These are phyloP conservation scores for Cutaneotrichosporon cutaneum DNA, from an alignment of 1,284 basidiomycete genomes.

Conservation along the genomic window DNA sequence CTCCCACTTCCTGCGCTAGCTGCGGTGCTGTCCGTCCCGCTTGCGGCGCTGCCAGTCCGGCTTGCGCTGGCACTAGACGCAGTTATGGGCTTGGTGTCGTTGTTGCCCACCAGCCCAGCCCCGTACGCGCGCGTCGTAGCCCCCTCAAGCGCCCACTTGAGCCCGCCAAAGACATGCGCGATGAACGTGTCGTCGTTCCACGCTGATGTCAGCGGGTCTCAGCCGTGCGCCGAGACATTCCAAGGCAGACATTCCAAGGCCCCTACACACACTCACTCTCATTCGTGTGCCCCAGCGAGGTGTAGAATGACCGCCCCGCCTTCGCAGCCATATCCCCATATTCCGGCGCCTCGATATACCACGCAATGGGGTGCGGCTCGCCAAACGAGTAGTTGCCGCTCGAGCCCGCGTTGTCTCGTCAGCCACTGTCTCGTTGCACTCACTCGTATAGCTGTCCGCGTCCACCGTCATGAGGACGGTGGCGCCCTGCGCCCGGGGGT, in stretches of 20 bases:
- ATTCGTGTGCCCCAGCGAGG: conserved; percentile 70
- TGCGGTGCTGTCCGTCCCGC: neutral
- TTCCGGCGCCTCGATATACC: conserved; percentile 70
- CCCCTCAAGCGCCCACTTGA: conserved; percentile 66
- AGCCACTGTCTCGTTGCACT: too few relatives aligned
- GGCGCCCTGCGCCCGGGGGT: conserved; percentile 67
- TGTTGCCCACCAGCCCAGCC: conserved; percentile 44
- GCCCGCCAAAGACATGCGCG: conserved; percentile 67
- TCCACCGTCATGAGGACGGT: conserved; percentile 66
- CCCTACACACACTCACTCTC: conserved; percentile 58
- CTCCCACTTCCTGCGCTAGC: neutral
- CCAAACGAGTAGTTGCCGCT: conserved; percentile 22
- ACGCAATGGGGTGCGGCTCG: conserved; percentile 55
- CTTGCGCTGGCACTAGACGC: too few relatives aligned
- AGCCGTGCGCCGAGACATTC: neutral
- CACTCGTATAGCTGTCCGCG: conserved; percentile 63
- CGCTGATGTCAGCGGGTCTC: conserved; percentile 22
- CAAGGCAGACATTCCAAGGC: too few relatives aligned
- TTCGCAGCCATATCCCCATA: conserved; percentile 54
- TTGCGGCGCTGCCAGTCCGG: neutral
- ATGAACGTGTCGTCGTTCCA: conserved; percentile 63
- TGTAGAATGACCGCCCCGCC: conserved; percentile 74
- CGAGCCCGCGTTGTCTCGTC: neutral
- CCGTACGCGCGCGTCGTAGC: conserved; percentile 52
- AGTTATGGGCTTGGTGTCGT: neutral